Conservation (phyloP, 345 rosid genomes). For the Tarenaya hassleriana region DNA sequence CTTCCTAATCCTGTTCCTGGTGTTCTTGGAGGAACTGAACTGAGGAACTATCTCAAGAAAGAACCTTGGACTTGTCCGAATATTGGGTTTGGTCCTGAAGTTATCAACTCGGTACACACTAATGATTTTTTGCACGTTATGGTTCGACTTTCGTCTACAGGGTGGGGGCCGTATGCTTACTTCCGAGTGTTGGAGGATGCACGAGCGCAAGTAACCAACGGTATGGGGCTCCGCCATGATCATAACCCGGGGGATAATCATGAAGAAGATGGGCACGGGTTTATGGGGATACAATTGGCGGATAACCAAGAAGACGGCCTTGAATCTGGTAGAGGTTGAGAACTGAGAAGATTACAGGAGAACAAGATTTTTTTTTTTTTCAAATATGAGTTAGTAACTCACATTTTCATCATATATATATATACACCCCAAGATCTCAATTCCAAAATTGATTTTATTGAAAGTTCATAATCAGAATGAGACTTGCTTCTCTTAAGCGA, state of each 20-base stretch:
- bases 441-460: too few relatives aligned
- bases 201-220: constrained; percentile 20
- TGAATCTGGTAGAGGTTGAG: constrained; percentile 32
- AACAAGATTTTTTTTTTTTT: too few relatives aligned
- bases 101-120: neutral
- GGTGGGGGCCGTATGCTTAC: constrained; percentile 73
- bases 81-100: neutral
- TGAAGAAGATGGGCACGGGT: constrained; percentile 35
- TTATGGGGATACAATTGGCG: constrained; percentile 39
- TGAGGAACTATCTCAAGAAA: too few relatives aligned
- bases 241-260: constrained; percentile 15
- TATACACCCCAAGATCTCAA: too few relatives aligned
- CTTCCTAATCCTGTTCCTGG: neutral
- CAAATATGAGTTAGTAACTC: too few relatives aligned
- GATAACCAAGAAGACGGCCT: constrained; percentile 33
- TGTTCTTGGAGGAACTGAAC: neutral
- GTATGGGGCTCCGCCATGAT: constrained; percentile 23
- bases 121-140: neutral
- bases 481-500: too few relatives aligned
- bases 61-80: too few relatives aligned
- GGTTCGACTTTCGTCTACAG: constrained; percentile 23
- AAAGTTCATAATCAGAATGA: too few relatives aligned
- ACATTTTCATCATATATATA: too few relatives aligned
- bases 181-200: constrained; percentile 47
- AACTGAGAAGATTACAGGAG: neutral